Evolutionary conservation across 208 protist species (phyloP).

Genomic region (Tritrichomonas foetus): DNA sequence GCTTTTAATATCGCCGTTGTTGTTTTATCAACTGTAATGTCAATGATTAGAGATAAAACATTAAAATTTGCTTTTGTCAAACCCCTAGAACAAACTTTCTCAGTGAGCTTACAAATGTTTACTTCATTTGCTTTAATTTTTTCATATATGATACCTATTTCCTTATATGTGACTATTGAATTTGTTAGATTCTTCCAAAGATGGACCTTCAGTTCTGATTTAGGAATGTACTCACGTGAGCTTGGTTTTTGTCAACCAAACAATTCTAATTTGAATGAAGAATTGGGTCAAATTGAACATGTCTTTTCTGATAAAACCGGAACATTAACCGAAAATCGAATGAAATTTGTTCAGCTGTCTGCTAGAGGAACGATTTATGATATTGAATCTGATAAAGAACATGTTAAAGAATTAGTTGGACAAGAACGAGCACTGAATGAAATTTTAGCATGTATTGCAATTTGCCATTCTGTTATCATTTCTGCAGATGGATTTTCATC

Average conservation of each 20-base stretch:
- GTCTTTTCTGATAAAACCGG: slow-evolving; percentile 68
- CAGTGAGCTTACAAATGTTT: background rate
- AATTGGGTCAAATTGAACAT: slow-evolving; percentile 60
- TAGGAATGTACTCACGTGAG: background rate
- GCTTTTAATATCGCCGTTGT: background rate
- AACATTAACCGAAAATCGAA: slow-evolving; percentile 63
- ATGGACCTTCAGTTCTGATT: background rate
- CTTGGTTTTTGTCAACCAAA: slow-evolving; percentile 22
- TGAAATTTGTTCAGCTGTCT: slow-evolving; percentile 43
- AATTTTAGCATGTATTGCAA: background rate
- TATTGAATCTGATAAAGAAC: background rate
- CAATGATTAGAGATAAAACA: background rate
- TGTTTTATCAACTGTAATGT: background rate
- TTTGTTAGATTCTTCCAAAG: slow-evolving; percentile 44
- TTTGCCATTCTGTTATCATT: background rate
- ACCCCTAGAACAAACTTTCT: background rate
- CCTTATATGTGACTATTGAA: slow-evolving; percentile 51
- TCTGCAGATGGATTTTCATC: background rate
- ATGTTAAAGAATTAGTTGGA: background rate
- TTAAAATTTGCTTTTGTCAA: background rate
- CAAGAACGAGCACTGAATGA: background rate
- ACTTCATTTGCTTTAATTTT: slow-evolving; percentile 44
- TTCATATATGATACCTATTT: slow-evolving; percentile 52
- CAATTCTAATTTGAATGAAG: slow-evolving; percentile 45
- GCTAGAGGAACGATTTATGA: background rate